Percentiles rank a stretch among this genome's conserved stretches.
Evolutionary conservation across 305 asterid genomes (phyloP).

Genomic region (Solanum hybrid): DNA sequence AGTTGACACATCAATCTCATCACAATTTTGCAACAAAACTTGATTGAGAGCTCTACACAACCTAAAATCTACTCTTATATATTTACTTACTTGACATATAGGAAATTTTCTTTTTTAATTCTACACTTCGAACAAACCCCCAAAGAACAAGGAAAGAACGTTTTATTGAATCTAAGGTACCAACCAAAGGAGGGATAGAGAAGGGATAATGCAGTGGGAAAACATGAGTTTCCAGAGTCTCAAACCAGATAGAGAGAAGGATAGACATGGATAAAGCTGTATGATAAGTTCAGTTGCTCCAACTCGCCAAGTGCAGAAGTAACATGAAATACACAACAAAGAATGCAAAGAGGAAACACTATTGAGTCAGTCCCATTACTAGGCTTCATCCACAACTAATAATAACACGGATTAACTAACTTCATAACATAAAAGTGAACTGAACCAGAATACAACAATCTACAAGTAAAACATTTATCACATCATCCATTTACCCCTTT

Average conservation of each 20-base stretch:
- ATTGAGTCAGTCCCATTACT: background rate
- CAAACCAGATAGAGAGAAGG: background rate
- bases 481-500: background rate
- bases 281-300: background rate
- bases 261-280: background rate
- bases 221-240: background rate
- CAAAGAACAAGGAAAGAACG: background rate
- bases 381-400: background rate
- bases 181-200: background rate
- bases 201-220: background rate
- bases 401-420: background rate
- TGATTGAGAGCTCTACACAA: background rate
- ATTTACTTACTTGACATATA: background rate
- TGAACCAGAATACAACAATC: background rate
- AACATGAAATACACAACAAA: background rate
- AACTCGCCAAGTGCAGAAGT: background rate
- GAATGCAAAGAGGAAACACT: background rate
- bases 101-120: background rate
- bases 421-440: background rate
- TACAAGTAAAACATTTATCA: background rate
- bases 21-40: background rate
- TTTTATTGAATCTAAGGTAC: background rate
- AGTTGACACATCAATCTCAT: background rate
- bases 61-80: background rate
- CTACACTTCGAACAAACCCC: background rate